Evolutionary conservation across 2,329 filamentous ascomycete species (phyloP).

Genomic region (Ilyonectria sp.): DNA sequence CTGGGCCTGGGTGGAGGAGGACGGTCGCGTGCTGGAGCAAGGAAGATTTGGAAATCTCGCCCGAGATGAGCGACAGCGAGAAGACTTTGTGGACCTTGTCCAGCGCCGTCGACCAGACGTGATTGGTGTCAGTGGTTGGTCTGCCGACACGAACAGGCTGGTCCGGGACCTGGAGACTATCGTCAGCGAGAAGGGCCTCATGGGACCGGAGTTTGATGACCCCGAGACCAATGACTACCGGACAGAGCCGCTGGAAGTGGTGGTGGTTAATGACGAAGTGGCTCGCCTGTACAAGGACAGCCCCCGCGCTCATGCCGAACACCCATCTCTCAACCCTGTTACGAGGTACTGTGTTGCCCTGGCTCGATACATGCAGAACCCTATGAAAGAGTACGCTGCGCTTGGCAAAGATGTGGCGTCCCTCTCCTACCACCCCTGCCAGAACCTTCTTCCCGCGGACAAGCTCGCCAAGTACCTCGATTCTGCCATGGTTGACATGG

Average conservation of each 20-base stretch:
- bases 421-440: slow-evolving; percentile 89
- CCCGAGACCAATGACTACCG: slow-evolving; percentile 81
- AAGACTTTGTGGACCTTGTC: slow-evolving; percentile 84
- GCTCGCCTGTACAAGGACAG: slow-evolving; percentile 97
- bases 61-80: slow-evolving; percentile 76
- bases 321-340: slow-evolving; percentile 83
- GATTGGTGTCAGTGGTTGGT: slow-evolving; percentile 89
- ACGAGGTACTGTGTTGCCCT: slow-evolving; percentile 92
- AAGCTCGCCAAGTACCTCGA: slow-evolving; percentile 90
- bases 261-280: slow-evolving; percentile 96
- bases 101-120: slow-evolving; percentile 89
- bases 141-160: slow-evolving; percentile 87
- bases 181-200: slow-evolving; percentile 82
- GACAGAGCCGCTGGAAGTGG: slow-evolving; percentile 86
- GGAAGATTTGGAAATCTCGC: slow-evolving; percentile 88
- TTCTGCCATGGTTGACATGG: slow-evolving; percentile 98
- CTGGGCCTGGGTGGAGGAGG: slow-evolving; percentile 95
- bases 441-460: slow-evolving; percentile 89
- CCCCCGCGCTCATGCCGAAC: slow-evolving; percentile 82
- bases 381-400: slow-evolving; percentile 95
- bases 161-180: slow-evolving; percentile 86
- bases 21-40: slow-evolving; percentile 89
- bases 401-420: slow-evolving; percentile 91
- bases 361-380: slow-evolving; percentile 93
- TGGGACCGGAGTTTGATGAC: slow-evolving; percentile 86